Percentiles rank a stretch among this genome's conserved stretches.
Conservation (phyloP, 1,284 basidiomycete genomes). For the Coniferiporia sulphurascens region DNA sequence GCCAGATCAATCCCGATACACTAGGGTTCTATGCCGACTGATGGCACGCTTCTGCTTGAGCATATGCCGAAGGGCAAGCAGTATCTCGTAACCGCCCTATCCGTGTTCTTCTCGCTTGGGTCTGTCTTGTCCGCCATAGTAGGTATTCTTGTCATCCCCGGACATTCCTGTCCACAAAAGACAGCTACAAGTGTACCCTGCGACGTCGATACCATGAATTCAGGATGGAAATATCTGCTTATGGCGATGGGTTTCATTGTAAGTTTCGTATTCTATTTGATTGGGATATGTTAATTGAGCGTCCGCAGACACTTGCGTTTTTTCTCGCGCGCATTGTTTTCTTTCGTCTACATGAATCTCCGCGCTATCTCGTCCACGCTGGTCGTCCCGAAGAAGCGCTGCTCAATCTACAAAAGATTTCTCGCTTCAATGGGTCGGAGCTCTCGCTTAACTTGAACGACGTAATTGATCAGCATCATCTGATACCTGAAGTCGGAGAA, state of each 20-base stretch:
- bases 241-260: constrained; percentile 68
- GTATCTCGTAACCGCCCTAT: constrained; percentile 92
- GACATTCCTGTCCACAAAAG: constrained; percentile 54
- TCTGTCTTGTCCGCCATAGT: constrained; percentile 81
- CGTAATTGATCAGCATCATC: constrained; percentile 49
- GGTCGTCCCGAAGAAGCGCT: constrained; percentile 81
- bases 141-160: constrained; percentile 73
- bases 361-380: constrained; percentile 83
- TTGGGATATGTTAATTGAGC: neutral
- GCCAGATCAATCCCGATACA: neutral
- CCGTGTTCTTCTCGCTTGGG: constrained; percentile 92
- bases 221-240: constrained; percentile 85
- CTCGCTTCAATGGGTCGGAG: constrained; percentile 75
- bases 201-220: constrained; percentile 64
- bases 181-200: constrained; percentile 39
- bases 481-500: neutral
- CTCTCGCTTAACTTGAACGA: constrained; percentile 65
- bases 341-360: constrained; percentile 91
- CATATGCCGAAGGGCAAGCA: constrained; percentile 90
- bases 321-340: constrained; percentile 83
- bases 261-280: constrained; percentile 25
- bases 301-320: constrained; percentile 74
- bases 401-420: constrained; percentile 77
- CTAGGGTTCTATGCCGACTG: constrained; percentile 93
- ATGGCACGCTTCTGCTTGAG: constrained; percentile 91